Evolutionary conservation across 176 grass and related monocot genomes (phyloP).

Genomic region (Triticum timopheevii): DNA sequence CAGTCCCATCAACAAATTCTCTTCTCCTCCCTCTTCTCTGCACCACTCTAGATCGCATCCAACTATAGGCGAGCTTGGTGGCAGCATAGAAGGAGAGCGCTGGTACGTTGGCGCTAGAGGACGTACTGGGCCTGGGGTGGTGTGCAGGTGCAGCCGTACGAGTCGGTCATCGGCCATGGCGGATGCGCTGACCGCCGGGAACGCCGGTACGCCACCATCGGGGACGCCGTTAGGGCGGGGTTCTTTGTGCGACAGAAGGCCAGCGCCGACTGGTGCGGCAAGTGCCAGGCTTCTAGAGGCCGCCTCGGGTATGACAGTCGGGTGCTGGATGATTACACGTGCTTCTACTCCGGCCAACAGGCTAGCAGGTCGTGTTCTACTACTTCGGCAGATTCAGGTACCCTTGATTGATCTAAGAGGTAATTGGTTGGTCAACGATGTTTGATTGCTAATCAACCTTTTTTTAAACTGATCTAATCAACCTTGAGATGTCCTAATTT

Average conservation of each 20-base stretch:
- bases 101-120: not conserved
- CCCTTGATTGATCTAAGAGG: no score
- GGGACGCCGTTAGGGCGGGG: not conserved
- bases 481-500: no score
- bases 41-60: no score
- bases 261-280: conserved; percentile 29
- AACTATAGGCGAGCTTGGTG: no score
- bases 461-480: no score
- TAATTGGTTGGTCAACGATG: no score
- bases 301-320: no score
- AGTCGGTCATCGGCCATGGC: not conserved
- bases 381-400: conserved; percentile 30
- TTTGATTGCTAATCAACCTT: no score
- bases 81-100: no score
- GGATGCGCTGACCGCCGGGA: no score
- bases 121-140: not conserved
- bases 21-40: no score
- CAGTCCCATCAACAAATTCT: no score
- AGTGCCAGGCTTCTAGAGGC: conserved; percentile 36
- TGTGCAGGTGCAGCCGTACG: conserved; percentile 17
- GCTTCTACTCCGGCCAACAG: conserved; percentile 21
- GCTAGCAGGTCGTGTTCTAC: not conserved
- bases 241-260: conserved; percentile 31
- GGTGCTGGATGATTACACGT: not conserved
- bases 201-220: not conserved